Percentiles rank a stretch among this genome's conserved stretches.
Conservation (phyloP, 495 filamentous ascomycete species). For the Podospora fimiseda region DNA sequence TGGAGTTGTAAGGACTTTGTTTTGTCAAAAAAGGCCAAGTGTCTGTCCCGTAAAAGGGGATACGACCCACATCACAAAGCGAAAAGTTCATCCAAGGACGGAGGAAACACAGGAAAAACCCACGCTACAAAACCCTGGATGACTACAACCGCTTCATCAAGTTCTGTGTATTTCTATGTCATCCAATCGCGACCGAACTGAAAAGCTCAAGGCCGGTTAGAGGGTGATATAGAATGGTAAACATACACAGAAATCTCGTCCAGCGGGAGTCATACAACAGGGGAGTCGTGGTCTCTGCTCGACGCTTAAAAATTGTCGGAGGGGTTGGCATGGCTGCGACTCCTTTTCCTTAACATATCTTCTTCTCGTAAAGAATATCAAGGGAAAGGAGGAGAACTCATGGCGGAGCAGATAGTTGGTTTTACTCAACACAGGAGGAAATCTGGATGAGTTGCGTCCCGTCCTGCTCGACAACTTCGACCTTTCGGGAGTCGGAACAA, state of each 20-base stretch:
- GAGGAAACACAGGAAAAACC: not conserved
- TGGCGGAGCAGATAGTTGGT: too few species aligned
- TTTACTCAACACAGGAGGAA: too few species aligned
- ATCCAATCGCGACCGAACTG: too few species aligned
- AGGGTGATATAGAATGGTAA: too few species aligned
- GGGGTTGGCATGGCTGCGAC: not conserved
- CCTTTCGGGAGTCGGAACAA: too few species aligned
- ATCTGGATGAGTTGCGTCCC: too few species aligned
- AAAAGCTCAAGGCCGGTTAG: too few species aligned
- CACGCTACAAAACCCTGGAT: not conserved
- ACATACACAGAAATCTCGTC: constrained; percentile 9
- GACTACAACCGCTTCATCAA: constrained; percentile 12
- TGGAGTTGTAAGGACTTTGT: too few species aligned
- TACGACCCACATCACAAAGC: constrained; percentile 5
- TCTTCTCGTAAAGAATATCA: not conserved
- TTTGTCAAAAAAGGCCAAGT: too few species aligned
- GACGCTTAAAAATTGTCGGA: not conserved
- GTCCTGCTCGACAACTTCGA: too few species aligned
- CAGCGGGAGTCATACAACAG: constrained; percentile 14
- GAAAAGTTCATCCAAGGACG: constrained; percentile 3
- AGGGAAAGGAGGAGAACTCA: not conserved
- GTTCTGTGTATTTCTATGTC: constrained; percentile 1
- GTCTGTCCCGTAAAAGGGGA: not conserved
- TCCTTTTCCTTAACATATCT: not conserved
- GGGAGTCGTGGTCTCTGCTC: not conserved